A percentile compares a stretch with the other conserved stretches of the same genome.
phyloP scores from a whole-genome alignment of 179 eudicot genomes.

The Heliamphora pulchella region DNA sequence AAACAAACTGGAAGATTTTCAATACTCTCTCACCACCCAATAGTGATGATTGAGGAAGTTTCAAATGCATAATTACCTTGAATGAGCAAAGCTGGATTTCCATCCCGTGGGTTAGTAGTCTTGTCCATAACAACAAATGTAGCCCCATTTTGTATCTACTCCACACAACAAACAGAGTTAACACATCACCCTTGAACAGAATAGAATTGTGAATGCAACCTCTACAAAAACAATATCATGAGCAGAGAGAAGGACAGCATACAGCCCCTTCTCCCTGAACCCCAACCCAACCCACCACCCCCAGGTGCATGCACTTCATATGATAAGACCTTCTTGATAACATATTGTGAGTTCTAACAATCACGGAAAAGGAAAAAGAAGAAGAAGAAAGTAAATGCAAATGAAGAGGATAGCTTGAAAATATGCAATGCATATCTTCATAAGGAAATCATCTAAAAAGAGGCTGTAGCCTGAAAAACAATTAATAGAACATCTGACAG shows the following conservation, averaged over 20 bases:
- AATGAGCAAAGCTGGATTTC: slow-evolving; percentile 23
- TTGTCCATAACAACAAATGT: slow-evolving; percentile 22
- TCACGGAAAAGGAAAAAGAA: not conserved
- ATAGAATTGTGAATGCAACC: not conserved
- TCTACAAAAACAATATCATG: not conserved
- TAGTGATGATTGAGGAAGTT: not conserved
- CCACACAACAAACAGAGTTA: not conserved
- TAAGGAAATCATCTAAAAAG: not conserved
- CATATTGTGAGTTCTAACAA: not conserved
- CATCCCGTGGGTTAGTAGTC: slow-evolving; percentile 21
- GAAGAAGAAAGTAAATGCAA: not conserved
- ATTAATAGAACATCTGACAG: not conserved
- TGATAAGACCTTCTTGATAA: not conserved
- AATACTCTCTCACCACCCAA: not conserved
- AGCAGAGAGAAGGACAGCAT: not conserved
- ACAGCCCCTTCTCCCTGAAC: not conserved
- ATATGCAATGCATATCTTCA: slow-evolving; percentile 3
- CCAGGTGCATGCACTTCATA: not conserved
- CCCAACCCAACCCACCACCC: not conserved
- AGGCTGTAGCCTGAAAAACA: not conserved
- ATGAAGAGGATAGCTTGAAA: not conserved
- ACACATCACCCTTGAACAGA: not conserved
- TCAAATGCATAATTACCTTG: slow-evolving; percentile 19
- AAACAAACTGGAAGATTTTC: not conserved
- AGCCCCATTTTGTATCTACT: slow-evolving; percentile 26